Evolutionary conservation across 2,329 filamentous ascomycete species (phyloP).

Genomic region (Penicillium glabrum): DNA sequence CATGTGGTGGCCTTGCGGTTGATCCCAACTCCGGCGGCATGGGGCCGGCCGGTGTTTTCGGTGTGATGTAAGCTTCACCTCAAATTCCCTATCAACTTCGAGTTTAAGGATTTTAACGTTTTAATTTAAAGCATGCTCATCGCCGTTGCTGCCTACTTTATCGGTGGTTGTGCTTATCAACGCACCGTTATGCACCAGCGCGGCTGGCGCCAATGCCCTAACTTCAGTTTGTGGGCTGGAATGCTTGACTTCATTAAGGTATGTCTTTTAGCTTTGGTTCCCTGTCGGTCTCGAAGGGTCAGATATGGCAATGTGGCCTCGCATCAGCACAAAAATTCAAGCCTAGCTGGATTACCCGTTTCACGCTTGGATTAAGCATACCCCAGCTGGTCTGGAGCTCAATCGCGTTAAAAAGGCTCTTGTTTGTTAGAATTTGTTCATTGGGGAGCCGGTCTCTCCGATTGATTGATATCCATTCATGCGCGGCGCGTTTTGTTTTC

Average conservation of each 20-base stretch:
- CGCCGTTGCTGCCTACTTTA: conserved; percentile 81
- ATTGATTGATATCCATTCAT: neutral
- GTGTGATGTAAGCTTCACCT: conserved; percentile 69
- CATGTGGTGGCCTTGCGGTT: conserved; percentile 70
- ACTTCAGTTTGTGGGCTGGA: conserved; percentile 89
- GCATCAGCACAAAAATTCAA: conserved; percentile 22
- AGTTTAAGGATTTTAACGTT: conserved; percentile 13
- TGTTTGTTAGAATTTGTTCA: neutral
- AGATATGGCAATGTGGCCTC: conserved; percentile 21
- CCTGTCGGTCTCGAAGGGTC: conserved; percentile 30
- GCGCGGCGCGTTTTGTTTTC: neutral
- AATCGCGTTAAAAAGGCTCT: conserved; percentile 7
- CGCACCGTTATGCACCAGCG: conserved; percentile 90
- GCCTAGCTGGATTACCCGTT: conserved; percentile 24
- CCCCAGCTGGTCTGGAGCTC: conserved; percentile 25
- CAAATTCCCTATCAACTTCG: neutral
- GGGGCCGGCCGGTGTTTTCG: conserved; percentile 76
- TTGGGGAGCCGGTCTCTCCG: neutral
- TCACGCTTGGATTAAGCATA: conserved; percentile 37
- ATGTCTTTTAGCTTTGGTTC: conserved; percentile 49
- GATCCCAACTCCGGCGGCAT: conserved; percentile 57
- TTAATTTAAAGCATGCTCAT: conserved; percentile 50
- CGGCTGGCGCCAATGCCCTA: conserved; percentile 92
- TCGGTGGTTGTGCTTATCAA: conserved; percentile 94
- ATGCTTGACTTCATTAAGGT: conserved; percentile 83